Evolutionary conservation across 2,329 filamentous ascomycete genomes (phyloP).

Genomic region (Fusarium newnesense): DNA sequence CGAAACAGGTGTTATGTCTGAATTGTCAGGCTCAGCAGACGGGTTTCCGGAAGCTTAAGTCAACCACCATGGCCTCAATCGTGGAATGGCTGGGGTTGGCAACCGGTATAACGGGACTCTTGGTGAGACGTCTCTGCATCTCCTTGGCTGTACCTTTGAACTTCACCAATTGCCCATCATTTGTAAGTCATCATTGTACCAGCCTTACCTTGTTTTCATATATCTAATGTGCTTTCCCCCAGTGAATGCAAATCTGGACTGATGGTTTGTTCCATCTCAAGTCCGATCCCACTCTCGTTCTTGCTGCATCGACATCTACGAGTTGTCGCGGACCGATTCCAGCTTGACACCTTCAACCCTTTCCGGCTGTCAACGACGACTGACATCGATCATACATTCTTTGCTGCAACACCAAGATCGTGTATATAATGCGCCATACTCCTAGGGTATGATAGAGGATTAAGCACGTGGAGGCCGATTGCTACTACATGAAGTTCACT

Average conservation of each 20-base stretch:
- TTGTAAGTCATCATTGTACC: background rate
- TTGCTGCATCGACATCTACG: conserved; percentile 47
- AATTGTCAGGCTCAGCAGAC: background rate
- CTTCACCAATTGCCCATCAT: conserved; percentile 28
- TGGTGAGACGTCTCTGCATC: conserved; percentile 39
- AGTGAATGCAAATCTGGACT: conserved; percentile 54
- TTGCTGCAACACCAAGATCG: conserved; percentile 54
- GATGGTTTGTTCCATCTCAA: conserved; percentile 38
- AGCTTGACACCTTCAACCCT: conserved; percentile 58
- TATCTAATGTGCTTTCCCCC: background rate
- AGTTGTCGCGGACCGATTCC: conserved; percentile 41
- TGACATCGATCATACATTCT: conserved; percentile 70
- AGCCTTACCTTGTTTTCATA: background rate
- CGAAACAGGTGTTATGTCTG: background rate
- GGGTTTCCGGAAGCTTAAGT: background rate
- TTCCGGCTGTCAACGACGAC: conserved; percentile 69
- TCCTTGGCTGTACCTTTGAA: conserved; percentile 43
- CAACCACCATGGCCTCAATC: conserved; percentile 31
- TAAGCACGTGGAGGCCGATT: conserved; percentile 40
- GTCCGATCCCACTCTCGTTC: background rate
- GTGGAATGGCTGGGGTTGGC: conserved; percentile 44
- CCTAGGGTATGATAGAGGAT: background rate
- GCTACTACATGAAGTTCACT: conserved; percentile 56
- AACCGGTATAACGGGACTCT: conserved; percentile 43
- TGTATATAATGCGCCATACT: conserved; percentile 3